Percentiles rank a stretch among this genome's conserved stretches.
phyloP scores from a whole-genome alignment of 1,284 basidiomycete species.

The Fomitiporia mediterranea region DNA sequence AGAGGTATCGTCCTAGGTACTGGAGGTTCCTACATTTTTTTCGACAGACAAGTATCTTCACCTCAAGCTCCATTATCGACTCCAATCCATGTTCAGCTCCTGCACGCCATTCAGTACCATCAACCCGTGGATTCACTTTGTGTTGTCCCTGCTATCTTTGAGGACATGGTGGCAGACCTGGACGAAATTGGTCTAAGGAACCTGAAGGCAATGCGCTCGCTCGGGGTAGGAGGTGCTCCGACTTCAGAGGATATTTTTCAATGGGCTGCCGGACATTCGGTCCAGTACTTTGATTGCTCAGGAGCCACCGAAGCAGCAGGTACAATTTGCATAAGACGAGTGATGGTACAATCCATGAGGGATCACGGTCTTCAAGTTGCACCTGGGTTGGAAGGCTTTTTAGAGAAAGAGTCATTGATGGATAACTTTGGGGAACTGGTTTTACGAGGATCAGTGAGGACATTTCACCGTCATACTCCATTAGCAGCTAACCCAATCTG shows the following conservation, averaged over 20 bases:
- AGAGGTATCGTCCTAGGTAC: constrained; percentile 20
- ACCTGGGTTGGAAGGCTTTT: constrained; percentile 6
- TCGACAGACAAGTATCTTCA: constrained; percentile 18
- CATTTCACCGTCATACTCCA: background rate
- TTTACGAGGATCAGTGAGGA: constrained; percentile 14
- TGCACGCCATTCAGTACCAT: constrained; percentile 18
- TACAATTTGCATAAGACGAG: constrained; percentile 12
- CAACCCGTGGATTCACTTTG: constrained; percentile 17
- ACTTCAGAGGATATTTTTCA: constrained; percentile 13
- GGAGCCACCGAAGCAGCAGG: constrained; percentile 22
- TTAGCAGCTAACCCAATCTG: background rate
- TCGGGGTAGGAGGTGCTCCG: constrained; percentile 18
- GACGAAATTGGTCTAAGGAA: background rate
- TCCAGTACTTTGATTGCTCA: constrained; percentile 16
- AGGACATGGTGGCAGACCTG: constrained; percentile 4
- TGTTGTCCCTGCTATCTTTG: constrained; percentile 16
- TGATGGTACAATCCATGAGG: background rate
- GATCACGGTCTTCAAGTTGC: background rate
- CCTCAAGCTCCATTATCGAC: constrained; percentile 11
- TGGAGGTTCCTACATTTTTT: constrained; percentile 22
- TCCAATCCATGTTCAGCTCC: constrained; percentile 15
- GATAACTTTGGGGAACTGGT: constrained; percentile 19
- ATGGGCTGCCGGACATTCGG: constrained; percentile 8
- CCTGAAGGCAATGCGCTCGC: constrained; percentile 12
- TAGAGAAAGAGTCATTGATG: constrained; percentile 6